Conservation (phyloP, 345 rosid genomes). For the Leavenworthia alabamica region DNA sequence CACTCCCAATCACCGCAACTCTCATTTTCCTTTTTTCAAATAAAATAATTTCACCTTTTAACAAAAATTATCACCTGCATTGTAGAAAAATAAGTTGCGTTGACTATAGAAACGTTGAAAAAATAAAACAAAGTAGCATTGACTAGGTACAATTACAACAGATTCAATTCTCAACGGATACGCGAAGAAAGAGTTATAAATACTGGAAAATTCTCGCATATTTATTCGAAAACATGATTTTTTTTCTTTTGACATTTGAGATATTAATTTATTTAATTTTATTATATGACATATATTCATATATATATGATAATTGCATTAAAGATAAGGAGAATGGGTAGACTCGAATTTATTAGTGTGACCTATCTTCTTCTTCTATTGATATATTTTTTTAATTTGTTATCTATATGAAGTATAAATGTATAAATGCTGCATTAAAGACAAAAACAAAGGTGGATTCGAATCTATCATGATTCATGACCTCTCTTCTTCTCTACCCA, state of each 20-base stretch:
- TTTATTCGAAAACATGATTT: background rate
- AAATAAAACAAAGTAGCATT: background rate
- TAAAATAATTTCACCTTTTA: background rate
- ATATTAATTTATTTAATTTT: too few species aligned
- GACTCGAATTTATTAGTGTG: constrained; percentile 15
- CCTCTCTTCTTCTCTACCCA: constrained; percentile 3
- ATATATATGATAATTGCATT: background rate
- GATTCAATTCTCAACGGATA: background rate
- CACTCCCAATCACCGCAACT: constrained; percentile 62
- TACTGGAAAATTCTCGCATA: background rate
- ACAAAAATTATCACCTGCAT: constrained; percentile 2
- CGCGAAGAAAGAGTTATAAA: background rate
- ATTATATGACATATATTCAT: background rate
- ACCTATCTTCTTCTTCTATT: constrained; percentile 6
- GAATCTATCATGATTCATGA: background rate
- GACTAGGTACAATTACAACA: background rate
- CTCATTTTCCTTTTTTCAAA: constrained; percentile 24
- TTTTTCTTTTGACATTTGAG: too few species aligned
- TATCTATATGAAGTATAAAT: background rate
- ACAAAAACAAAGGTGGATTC: background rate
- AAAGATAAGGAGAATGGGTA: background rate
- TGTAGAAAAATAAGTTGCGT: constrained; percentile 21
- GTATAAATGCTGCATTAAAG: background rate
- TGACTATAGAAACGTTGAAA: background rate
- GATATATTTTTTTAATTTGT: background rate